phyloP scores from a whole-genome alignment of 106 monocot genomes.

The Posidonia australis region DNA sequence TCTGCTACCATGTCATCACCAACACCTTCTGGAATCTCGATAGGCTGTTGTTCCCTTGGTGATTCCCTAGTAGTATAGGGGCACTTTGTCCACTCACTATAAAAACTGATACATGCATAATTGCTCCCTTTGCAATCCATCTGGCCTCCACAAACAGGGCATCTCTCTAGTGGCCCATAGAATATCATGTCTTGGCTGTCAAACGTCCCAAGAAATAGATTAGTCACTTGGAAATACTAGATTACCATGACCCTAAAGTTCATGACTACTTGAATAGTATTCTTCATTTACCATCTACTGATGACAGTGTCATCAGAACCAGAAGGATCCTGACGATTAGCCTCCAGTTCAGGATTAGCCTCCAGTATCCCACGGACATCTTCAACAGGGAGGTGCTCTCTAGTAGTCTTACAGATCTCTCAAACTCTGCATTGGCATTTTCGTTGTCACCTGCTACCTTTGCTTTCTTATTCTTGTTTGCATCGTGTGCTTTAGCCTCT shows the following conservation, averaged over 20 bases:
- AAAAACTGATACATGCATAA: slow-evolving; percentile 44
- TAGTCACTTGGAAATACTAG: too few species aligned
- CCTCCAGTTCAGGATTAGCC: too few species aligned
- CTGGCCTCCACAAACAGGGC: slow-evolving; percentile 38
- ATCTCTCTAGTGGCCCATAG: slow-evolving; percentile 53
- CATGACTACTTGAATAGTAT: not conserved
- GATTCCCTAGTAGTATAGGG: slow-evolving; percentile 26
- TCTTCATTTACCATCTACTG: slow-evolving; percentile 30
- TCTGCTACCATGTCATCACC: slow-evolving; percentile 24
- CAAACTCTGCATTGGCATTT: slow-evolving; percentile 26
- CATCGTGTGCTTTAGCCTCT: slow-evolving; percentile 26
- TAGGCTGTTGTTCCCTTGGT: slow-evolving; percentile 19
- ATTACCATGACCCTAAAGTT: not conserved
- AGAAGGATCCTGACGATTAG: slow-evolving; percentile 43
- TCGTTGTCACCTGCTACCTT: slow-evolving; percentile 24
- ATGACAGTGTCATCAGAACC: slow-evolving; percentile 49
- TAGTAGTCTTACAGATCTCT: slow-evolving; percentile 56
- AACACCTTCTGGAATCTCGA: slow-evolving; percentile 49
- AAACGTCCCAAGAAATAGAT: too few species aligned
- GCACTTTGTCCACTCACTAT: slow-evolving; percentile 58
- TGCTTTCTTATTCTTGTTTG: slow-evolving; percentile 45
- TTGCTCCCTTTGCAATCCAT: slow-evolving; percentile 40
- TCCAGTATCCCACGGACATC: slow-evolving; percentile 62
- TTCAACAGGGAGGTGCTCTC: slow-evolving; percentile 36
- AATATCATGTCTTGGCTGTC: slow-evolving; percentile 63